A percentile compares a stretch with the other conserved stretches of the same genome.
Evolutionary conservation across 2,329 filamentous ascomycete genomes (phyloP).

Genomic region (Epichloe hybrida): DNA sequence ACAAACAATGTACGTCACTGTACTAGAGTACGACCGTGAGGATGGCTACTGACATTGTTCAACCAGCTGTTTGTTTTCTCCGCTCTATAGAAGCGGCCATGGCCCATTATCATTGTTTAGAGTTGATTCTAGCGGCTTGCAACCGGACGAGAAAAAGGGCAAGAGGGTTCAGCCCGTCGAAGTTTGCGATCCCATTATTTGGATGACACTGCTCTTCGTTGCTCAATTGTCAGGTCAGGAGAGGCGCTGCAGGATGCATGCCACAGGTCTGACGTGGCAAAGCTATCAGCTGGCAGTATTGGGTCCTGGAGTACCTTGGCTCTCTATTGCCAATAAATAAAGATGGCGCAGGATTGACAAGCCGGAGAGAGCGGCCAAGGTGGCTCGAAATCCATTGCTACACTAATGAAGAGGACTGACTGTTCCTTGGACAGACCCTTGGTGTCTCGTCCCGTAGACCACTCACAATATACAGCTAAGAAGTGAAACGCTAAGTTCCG

Average conservation of each 20-base stretch:
- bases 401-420: not conserved
- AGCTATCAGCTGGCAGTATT: not conserved
- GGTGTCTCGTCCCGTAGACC: constrained; percentile 1
- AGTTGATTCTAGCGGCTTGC: not conserved
- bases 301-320: not conserved
- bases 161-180: not conserved
- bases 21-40: not conserved
- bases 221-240: not conserved
- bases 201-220: not conserved
- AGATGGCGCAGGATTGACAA: not conserved
- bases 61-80: constrained; percentile 64
- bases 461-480: constrained; percentile 1
- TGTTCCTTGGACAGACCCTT: not conserved
- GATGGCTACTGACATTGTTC: constrained; percentile 9
- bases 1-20: constrained; percentile 82
- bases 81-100: constrained; percentile 40
- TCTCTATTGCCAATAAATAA: not conserved
- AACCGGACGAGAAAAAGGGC: not conserved
- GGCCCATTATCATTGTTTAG: not conserved
- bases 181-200: not conserved
- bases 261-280: not conserved
- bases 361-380: not conserved
- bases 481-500: not conserved
- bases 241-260: constrained; percentile 1
- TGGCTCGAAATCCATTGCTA: not conserved